A percentile compares a stretch with the other conserved stretches of the same genome.
phyloP scores from a whole-genome alignment of 2,329 filamentous ascomycete genomes.

The Paramyrothecium roridum region DNA sequence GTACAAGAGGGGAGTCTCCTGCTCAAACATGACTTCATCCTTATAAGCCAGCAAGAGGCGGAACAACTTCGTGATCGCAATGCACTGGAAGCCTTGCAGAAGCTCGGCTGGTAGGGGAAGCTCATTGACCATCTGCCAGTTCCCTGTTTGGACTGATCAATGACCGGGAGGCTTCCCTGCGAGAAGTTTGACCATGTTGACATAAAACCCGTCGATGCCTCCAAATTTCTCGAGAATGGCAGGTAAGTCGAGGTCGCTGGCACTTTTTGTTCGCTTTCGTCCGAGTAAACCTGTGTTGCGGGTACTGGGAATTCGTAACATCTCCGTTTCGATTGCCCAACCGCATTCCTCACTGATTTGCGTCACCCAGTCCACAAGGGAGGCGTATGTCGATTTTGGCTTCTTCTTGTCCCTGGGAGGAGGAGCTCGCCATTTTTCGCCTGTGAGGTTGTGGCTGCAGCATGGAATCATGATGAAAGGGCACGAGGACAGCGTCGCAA shows the following conservation, averaged over 20 bases:
- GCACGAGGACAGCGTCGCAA: constrained; percentile 71
- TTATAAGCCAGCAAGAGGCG: constrained; percentile 52
- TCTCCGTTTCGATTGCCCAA: constrained; percentile 76
- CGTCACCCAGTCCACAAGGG: constrained; percentile 75
- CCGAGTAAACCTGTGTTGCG: constrained; percentile 82
- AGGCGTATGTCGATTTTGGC: constrained; percentile 71
- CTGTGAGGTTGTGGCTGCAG: constrained; percentile 84
- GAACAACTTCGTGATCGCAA: constrained; percentile 59
- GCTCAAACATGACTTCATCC: constrained; percentile 72
- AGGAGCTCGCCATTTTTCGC: constrained; percentile 68
- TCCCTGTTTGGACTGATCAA: constrained; percentile 54
- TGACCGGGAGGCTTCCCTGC: constrained; percentile 27
- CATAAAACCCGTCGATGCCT: constrained; percentile 54
- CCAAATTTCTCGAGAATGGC: constrained; percentile 48
- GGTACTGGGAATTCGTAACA: constrained; percentile 88
- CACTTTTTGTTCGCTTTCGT: constrained; percentile 35
- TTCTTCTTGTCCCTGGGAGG: constrained; percentile 48
- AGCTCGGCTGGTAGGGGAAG: constrained; percentile 66
- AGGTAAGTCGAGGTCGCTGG: constrained; percentile 34
- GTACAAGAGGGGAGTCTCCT: constrained; percentile 62
- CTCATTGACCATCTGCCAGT: constrained; percentile 74
- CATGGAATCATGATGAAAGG: constrained; percentile 94
- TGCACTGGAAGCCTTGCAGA: constrained; percentile 63
- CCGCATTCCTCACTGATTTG: constrained; percentile 68
- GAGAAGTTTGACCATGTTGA: constrained; percentile 61